Conservation (phyloP, 1,284 basidiomycete species). For the Puccinia horiana region DNA sequence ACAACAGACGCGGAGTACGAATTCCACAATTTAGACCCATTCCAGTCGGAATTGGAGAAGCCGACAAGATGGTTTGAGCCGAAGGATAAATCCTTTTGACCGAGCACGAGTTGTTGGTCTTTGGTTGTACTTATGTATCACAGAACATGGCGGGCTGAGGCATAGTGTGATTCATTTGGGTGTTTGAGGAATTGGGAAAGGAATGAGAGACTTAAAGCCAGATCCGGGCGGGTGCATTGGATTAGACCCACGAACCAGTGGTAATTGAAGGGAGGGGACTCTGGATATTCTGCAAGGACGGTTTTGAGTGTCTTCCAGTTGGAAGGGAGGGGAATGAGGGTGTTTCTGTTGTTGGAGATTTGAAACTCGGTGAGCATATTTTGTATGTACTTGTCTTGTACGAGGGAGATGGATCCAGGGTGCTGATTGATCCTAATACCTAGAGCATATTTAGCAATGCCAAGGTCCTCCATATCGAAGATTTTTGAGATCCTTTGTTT, state of each 20-base stretch:
- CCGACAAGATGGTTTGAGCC: too few species aligned
- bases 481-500: neutral
- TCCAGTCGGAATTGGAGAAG: too few species aligned
- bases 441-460: neutral
- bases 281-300: neutral
- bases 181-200: constrained; percentile 6
- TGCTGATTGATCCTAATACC: neutral
- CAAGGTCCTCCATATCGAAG: constrained; percentile 8
- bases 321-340: neutral
- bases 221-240: neutral
- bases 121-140: too few species aligned
- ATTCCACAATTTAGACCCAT: too few species aligned
- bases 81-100: too few species aligned
- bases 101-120: neutral
- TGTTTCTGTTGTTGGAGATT: neutral
- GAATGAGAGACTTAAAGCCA: neutral
- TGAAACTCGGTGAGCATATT: constrained; percentile 1
- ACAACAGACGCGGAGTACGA: too few species aligned
- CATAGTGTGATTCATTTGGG: neutral
- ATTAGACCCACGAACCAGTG: neutral
- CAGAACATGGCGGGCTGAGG: neutral
- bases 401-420: neutral
- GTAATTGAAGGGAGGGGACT: neutral
- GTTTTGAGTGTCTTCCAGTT: constrained; percentile 1
- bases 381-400: constrained; percentile 6